Conservation (phyloP, 345 rosid genomes). For the Melaleuca quinquenervia region DNA sequence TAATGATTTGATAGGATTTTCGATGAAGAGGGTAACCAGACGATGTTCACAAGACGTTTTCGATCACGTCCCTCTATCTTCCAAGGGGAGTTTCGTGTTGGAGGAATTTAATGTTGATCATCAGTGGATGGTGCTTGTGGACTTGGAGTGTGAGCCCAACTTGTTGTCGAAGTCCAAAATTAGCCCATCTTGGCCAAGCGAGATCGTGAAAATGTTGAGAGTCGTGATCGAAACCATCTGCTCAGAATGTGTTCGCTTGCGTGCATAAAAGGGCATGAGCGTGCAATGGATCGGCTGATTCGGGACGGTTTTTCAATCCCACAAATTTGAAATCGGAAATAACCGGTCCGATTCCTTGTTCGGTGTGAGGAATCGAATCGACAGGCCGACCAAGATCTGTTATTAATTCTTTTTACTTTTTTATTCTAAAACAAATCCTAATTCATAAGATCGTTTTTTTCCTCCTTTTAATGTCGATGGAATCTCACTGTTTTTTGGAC, state of each 20-base stretch:
- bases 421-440: too few species aligned
- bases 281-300: too few species aligned
- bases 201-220: neutral
- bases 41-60: neutral
- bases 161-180: neutral
- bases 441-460: too few species aligned
- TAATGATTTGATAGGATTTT: neutral
- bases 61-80: neutral
- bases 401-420: too few species aligned
- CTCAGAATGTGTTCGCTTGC: too few species aligned
- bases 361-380: too few species aligned
- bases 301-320: too few species aligned
- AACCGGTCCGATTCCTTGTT: too few species aligned
- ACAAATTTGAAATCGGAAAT: too few species aligned
- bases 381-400: too few species aligned
- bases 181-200: neutral
- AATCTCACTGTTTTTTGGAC: too few species aligned
- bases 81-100: neutral
- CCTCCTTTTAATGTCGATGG: too few species aligned
- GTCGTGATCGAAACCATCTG: neutral
- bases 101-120: neutral
- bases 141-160: neutral
- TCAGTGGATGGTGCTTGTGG: neutral
- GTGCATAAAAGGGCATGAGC: neutral
- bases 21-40: neutral